A percentile compares a stretch with the other conserved stretches of the same genome.
Conservation (phyloP, 208 protist genomes). For the Wallacemonas sp. region DNA sequence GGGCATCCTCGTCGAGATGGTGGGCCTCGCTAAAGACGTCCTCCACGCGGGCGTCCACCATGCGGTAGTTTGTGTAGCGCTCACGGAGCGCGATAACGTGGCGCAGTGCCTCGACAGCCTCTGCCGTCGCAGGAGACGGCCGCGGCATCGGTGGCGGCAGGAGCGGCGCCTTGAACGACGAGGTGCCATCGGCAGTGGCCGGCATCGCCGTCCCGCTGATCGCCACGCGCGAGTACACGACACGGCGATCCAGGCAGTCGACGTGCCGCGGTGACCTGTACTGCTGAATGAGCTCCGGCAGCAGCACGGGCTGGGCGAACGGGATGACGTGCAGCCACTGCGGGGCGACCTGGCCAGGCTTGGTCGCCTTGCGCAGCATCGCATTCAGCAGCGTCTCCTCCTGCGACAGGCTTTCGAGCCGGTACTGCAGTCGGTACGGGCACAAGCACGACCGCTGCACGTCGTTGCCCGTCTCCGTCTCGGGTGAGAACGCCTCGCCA, state of each 20-base stretch:
- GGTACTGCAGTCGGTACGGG: constrained; percentile 86
- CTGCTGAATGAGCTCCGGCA: constrained; percentile 54
- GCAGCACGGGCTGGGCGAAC: constrained; percentile 43
- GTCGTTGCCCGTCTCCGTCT: constrained; percentile 54
- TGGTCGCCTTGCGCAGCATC: constrained; percentile 57
- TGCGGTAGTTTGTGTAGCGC: constrained; percentile 64
- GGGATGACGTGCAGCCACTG: constrained; percentile 35
- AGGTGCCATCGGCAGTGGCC: not conserved
- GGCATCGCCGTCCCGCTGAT: constrained; percentile 31
- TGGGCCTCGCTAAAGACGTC: constrained; percentile 81
- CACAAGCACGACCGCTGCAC: constrained; percentile 67
- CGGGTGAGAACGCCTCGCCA: constrained; percentile 50
- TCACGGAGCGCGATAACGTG: constrained; percentile 67
- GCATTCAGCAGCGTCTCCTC: constrained; percentile 83
- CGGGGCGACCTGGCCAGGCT: constrained; percentile 30
- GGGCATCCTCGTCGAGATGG: constrained; percentile 80
- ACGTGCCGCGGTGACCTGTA: constrained; percentile 39
- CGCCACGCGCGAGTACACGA: constrained; percentile 82
- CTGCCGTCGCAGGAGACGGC: constrained; percentile 9
- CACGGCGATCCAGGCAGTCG: constrained; percentile 79
- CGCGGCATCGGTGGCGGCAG: not conserved
- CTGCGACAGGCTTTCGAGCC: constrained; percentile 69
- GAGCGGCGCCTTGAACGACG: not conserved
- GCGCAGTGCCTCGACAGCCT: constrained; percentile 63
- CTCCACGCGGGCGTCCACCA: constrained; percentile 67